These are phyloP conservation scores for Cadophora gregata DNA, from an alignment of 2,329 filamentous ascomycete genomes.

Conservation along the genomic window DNA sequence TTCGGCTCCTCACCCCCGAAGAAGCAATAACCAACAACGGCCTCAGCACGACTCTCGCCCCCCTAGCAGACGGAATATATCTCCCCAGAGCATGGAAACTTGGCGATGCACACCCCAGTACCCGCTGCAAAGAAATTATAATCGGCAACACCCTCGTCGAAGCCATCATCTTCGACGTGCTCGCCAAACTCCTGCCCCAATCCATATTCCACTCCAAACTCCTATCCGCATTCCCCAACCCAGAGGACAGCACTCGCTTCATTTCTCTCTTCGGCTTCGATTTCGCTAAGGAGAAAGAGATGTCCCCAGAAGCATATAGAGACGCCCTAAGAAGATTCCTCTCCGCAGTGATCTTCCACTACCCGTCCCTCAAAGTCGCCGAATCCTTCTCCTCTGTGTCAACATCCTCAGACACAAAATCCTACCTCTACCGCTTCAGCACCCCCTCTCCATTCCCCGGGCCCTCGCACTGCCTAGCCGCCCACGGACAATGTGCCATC, in stretches of 20 bases:
- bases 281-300: not conserved
- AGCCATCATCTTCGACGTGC: constrained; percentile 22
- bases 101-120: constrained; percentile 1
- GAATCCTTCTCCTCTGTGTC: constrained; percentile 14
- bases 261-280: constrained; percentile 12
- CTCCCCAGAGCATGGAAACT: constrained; percentile 20
- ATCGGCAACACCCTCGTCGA: constrained; percentile 19
- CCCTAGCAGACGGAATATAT: constrained; percentile 18
- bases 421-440: constrained; percentile 21
- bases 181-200: constrained; percentile 3
- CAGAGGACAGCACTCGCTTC: constrained; percentile 9
- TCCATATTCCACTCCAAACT: constrained; percentile 12
- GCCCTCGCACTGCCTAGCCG: not conserved
- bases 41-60: constrained; percentile 1
- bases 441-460: constrained; percentile 14
- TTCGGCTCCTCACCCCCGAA: constrained; percentile 5
- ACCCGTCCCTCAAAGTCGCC: constrained; percentile 19
- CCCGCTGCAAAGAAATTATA: constrained; percentile 22
- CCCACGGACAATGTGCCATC: constrained; percentile 21
- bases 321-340: constrained; percentile 19
- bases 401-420: not conserved
- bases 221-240: not conserved
- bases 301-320: constrained; percentile 5
- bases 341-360: constrained; percentile 22
- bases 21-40: constrained; percentile 17